Base-by-base conservation (phyloP, 352 stramenopile genomes). In the Phytopythium aichiense region DNA sequence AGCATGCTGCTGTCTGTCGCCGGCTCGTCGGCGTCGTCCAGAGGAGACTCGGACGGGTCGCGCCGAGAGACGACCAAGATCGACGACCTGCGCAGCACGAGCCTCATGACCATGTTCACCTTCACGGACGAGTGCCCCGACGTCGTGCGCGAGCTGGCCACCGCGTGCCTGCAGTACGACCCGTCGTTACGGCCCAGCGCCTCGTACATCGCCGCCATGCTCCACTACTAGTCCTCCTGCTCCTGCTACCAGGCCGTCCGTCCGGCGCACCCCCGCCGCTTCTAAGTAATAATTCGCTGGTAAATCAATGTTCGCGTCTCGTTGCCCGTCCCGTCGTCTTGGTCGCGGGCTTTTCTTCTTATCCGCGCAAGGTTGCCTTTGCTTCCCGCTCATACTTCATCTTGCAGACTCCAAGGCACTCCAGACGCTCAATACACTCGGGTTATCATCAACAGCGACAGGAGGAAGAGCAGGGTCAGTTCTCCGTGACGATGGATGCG, bases 141-240 rank as follows among this genome's bases (percentile, higher is more conserved):
- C 4, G 71, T 77, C 49, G 69, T 92, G 15, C 67, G 68, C 18
- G 78, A 91, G 31, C 69, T 92, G 38, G 84, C 84, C 53, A 64
- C 62, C 1, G 81, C 76, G 20, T 92, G 83, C 62, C 66, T 92
- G 23, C 79, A 91, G 28, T 83, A 79, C 55, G 84, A 92, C 60
- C 79, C 84, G 49, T 87, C 76, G 31, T 63, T 90, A 60, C 77
- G 84, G 22, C 84, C 84, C 25, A 91, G 79, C 30, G 79, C 84
- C 28, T 83, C 78, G 59, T 89, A 92, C 59, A 81, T 91, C 48
- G 73, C 79, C 56, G 81, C 79, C n/a, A 89, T 90, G 81, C 68
- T 92, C 49, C 77, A 78, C 60, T 69, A 61, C 22, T 81, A 76
- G 56, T 25, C 52, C 63, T 42, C 23, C 22, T 20, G 5, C 43